Base-by-base conservation (phyloP, 2,329 filamentous ascomycete genomes). In the Cladorrhinum sp. region DNA sequence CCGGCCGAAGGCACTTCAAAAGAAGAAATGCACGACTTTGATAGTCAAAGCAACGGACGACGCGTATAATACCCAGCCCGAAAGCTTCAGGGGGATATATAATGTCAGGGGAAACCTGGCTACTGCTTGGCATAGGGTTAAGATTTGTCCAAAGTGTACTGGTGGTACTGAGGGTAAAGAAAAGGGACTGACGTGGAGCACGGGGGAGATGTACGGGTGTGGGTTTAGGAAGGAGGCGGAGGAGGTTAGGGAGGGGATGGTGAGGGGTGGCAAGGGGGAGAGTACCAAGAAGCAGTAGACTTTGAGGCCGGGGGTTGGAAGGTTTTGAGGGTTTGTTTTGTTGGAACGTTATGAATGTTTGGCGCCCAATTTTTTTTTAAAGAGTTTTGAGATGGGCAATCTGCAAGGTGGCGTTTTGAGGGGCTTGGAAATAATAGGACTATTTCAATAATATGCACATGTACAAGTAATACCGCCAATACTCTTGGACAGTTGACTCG, bases 31-130 rank as follows among this genome's bases (percentile, higher is more conserved):
- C 67, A 78, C 79, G 1, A 81, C 79, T 0, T 74, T 89, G 53
- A 75, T 88, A 3, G 85, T 88, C 67, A 89, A 88, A 73, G 86
- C 86, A 6, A 85, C 82, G 1, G 86, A 89, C 67, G 84, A 86
- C 65, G 76, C 80, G 2, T 89, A 89, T 71, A 89, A 89, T 64
- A 84, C 83, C 0, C 86, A 89, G 72, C 86, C 86, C 0, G 83
- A 87, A 69, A 80, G 74, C 41, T 83, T 86, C 64, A 76, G 77
- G 41, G 79, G 79, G 32, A 86, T 85, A 27, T 89, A 85, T 73
- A 89, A 89, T 62, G 75, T 86, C 36, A 77, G 85, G 1, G 86
- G 86, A 0, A 88, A 88, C 69, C 75, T 88, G 58, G 84, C 85
- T 1, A 87, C 83, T n/a, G 85, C 85, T 1, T 89, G 86, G 86